These are phyloP conservation scores for Poronia punctata DNA, from an alignment of 495 filamentous ascomycete species.

Conservation along the genomic window DNA sequence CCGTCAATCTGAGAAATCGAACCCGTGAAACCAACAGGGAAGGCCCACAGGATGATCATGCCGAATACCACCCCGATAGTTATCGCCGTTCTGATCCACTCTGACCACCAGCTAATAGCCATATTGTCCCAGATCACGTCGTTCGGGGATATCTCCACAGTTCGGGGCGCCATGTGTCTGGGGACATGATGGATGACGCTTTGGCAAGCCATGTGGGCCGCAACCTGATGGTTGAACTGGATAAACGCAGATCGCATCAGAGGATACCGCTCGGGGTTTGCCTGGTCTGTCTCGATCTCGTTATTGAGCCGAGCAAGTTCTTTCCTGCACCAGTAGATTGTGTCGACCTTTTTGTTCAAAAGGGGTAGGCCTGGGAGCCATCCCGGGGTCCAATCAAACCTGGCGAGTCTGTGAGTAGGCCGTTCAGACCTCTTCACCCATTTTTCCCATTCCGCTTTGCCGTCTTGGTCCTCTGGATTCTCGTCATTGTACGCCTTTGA, in stretches of 20 bases:
- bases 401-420: constrained; percentile 75
- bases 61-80: constrained; percentile 60
- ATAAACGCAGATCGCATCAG: constrained; percentile 98
- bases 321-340: constrained; percentile 82
- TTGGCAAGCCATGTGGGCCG: constrained; percentile 97
- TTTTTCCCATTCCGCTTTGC: constrained; percentile 74
- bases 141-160: constrained; percentile 85
- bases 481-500: constrained; percentile 62
- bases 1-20: constrained; percentile 67
- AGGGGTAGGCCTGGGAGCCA: constrained; percentile 78
- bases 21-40: constrained; percentile 85
- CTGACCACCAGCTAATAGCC: constrained; percentile 92
- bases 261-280: constrained; percentile 78
- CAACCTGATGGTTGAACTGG: constrained; percentile 96
- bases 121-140: constrained; percentile 98
- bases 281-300: constrained; percentile 90
- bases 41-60: constrained; percentile 84
- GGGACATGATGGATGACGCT: constrained; percentile 85
- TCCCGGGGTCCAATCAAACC: constrained; percentile 58
- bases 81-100: constrained; percentile 64
- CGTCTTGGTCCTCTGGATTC: constrained; percentile 53
- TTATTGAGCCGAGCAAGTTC: constrained; percentile 84
- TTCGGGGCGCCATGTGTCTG: constrained; percentile 87
- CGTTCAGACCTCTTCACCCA: constrained; percentile 77
- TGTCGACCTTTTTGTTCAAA: constrained; percentile 87